phyloP scores from a whole-genome alignment of 257 asterid species.

The Solanum sitiens region DNA sequence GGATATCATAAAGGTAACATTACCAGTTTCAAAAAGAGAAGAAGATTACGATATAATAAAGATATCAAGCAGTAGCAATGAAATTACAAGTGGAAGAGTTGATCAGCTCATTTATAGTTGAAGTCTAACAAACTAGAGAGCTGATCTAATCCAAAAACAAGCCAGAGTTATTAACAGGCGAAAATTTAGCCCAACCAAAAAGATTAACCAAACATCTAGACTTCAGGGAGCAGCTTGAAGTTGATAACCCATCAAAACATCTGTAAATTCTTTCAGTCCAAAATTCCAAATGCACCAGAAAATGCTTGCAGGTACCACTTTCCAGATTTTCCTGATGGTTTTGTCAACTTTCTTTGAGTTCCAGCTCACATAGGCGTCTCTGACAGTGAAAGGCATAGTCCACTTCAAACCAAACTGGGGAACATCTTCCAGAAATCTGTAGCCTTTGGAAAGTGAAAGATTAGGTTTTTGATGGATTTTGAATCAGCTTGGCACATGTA shows the following conservation, averaged over 20 bases:
- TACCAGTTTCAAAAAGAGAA: background rate
- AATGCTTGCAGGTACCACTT: background rate
- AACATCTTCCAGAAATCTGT: background rate
- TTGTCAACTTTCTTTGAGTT: background rate
- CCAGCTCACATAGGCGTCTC: background rate
- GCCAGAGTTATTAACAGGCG: background rate
- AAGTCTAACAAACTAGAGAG: background rate
- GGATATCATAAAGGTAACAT: background rate
- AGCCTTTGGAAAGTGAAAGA: background rate
- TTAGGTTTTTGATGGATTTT: background rate
- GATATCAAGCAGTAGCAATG: background rate
- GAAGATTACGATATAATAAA: background rate
- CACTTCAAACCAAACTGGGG: background rate
- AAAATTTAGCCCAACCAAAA: background rate
- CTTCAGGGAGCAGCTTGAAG: background rate
- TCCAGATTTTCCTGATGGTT: background rate
- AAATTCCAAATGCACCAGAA: background rate
- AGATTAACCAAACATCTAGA: background rate
- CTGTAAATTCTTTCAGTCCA: background rate
- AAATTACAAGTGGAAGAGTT: background rate
- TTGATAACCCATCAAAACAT: background rate
- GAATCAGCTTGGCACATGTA: background rate
- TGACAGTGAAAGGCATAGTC: background rate
- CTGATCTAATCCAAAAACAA: background rate
- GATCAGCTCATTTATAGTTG: background rate